Evolutionary conservation across 768 basidiomycete species (phyloP), one percentile per base, ranked within the genome.

Genomic region (Chalciporus piperatus): DNA sequence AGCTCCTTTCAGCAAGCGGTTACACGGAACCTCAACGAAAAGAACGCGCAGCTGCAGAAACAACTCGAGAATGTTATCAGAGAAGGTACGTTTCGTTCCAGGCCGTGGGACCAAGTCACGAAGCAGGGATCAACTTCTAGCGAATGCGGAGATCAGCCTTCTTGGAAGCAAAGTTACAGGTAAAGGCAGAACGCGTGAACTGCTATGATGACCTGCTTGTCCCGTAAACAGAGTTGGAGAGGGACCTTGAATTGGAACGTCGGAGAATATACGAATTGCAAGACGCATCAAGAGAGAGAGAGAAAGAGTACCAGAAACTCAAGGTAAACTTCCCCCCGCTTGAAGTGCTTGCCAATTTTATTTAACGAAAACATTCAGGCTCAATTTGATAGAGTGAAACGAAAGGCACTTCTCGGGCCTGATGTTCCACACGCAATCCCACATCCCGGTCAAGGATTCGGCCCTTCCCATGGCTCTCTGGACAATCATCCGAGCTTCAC

Each of bases 231-330:
- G 91, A 88, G 48, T 68, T 91, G 38, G 87, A 90, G 65, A 82
- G 85, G 20, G 92, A 93, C 57, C 74, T 93, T 33, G 91, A 92
- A 58, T 55, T 87, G 23, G 91, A 93, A 67, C 79, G 87, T 27
- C 77, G 88, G 19, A 91, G 84, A 62, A 76, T 80, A 28, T 76
- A 83, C 7, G 89, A 91, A 20, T 65, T 89, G 23, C 87, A 90
- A 59, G 89, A 93, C 33, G 71, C 79, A 2, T 76, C 85, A 2
- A 78, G 83, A 59, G 89, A 92, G 60, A 77, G 84, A 59, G 91
- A 92, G 55, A 91, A 87, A 61, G 92, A 92, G 61, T 93, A 92
- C 61, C 87, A 88, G 50, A 92, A 89, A 63, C 79, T 93, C 37
- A 93, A 92, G 77, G 91, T 82, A 25, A 27, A 46, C 25, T 48